phyloP scores from a whole-genome alignment of 2,329 filamentous ascomycete genomes.

The Clarireedia homoeocarpa region DNA sequence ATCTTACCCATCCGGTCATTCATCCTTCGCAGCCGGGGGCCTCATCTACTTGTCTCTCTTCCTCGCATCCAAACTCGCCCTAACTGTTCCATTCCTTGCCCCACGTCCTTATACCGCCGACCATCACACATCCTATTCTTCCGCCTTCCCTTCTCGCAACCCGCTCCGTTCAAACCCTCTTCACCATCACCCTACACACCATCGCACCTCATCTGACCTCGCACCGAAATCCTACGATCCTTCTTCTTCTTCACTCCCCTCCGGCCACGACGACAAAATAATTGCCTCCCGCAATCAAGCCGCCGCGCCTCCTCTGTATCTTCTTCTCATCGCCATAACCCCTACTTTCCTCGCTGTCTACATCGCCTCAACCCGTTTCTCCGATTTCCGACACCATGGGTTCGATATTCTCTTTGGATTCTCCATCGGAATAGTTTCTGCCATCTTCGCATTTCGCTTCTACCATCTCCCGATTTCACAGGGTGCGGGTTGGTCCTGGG shows the following conservation, averaged over 20 bases:
- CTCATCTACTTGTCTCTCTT: conserved; percentile 82
- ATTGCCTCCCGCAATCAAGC: conserved; percentile 61
- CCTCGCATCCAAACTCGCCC: conserved; percentile 73
- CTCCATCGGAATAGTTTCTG: conserved; percentile 62
- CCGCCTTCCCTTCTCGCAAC: conserved; percentile 66
- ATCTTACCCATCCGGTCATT: conserved; percentile 73
- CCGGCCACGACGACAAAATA: conserved; percentile 21
- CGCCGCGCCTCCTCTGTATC: conserved; percentile 75
- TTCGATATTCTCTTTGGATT: conserved; percentile 88
- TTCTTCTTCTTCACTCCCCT: conserved; percentile 8
- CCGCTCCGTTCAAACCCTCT: neutral
- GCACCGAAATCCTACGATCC: conserved; percentile 1
- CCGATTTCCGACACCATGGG: conserved; percentile 83
- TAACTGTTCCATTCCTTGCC: conserved; percentile 63
- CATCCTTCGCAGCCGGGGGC: conserved; percentile 69
- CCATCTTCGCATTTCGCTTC: conserved; percentile 71
- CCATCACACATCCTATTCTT: conserved; percentile 43
- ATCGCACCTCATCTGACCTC: neutral
- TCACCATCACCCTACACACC: neutral
- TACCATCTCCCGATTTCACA: conserved; percentile 74
- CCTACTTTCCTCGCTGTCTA: conserved; percentile 72
- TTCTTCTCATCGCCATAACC: conserved; percentile 60
- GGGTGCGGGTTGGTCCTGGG: conserved; percentile 90
- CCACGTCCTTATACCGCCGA: conserved; percentile 40
- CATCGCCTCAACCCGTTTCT: conserved; percentile 79